These are phyloP conservation scores for Seminavis robusta DNA, from an alignment of 108 stramenopile genomes.

Conservation along the genomic window DNA sequence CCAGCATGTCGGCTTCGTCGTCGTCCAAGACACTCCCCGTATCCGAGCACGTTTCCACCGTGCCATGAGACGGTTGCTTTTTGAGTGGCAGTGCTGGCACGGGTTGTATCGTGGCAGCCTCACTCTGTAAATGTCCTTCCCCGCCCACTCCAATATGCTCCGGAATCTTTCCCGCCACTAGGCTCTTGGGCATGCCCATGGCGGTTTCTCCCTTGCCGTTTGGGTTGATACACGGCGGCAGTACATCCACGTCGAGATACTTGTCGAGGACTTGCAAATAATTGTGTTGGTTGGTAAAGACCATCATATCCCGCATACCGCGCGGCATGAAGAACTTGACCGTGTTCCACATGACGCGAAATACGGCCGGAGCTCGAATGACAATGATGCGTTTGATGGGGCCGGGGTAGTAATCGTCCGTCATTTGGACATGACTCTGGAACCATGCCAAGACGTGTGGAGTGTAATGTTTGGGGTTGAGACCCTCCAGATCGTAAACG, in stretches of 20 bases:
- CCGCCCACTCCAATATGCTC: no score
- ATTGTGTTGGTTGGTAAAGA: not conserved
- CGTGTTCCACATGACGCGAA: not conserved
- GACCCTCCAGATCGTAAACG: not conserved
- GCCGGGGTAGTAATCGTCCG: not conserved
- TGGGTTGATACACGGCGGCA: not conserved
- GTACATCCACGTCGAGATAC: not conserved
- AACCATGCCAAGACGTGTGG: not conserved
- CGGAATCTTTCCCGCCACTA: not conserved
- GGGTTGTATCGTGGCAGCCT: no score
- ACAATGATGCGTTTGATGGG: not conserved
- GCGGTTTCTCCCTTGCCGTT: not conserved
- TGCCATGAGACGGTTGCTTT: no score
- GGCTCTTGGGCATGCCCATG: not conserved
- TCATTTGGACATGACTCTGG: not conserved
- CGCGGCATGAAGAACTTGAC: not conserved
- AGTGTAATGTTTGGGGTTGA: not conserved
- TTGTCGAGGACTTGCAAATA: conserved; percentile 3
- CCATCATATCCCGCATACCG: not conserved
- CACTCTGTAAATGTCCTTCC: no score
- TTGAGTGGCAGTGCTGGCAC: no score
- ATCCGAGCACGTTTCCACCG: no score
- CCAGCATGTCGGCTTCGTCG: no score
- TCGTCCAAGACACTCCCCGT: no score
- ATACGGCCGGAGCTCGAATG: not conserved